A percentile compares a stretch with the other conserved stretches of the same genome.
Evolutionary conservation across 2,329 filamentous ascomycete species (phyloP).

Genomic region (Alternaria gaisen): DNA sequence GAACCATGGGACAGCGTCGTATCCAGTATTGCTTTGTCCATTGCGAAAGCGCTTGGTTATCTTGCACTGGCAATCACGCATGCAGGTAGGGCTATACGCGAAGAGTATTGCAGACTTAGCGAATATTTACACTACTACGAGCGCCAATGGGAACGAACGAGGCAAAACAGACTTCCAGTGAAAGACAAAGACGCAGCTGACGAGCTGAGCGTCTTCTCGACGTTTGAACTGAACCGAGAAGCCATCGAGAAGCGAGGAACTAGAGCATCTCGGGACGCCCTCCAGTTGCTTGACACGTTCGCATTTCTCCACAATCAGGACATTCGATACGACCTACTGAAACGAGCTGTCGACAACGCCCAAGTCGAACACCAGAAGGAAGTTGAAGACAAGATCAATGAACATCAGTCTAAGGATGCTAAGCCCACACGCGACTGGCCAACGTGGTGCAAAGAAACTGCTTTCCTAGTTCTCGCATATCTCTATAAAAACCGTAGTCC

Average conservation of each 20-base stretch:
- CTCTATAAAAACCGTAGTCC: slow-evolving; percentile 7
- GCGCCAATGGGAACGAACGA: slow-evolving; percentile 20
- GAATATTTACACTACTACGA: slow-evolving; percentile 29
- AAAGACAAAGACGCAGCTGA: slow-evolving; percentile 4
- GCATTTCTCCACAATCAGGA: slow-evolving; percentile 11
- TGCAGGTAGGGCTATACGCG: slow-evolving; percentile 31
- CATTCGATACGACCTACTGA: slow-evolving; percentile 6
- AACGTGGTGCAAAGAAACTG: slow-evolving; percentile 5
- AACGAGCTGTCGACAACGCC: neutral
- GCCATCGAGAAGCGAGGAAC: slow-evolving; percentile 4
- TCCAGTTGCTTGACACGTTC: slow-evolving; percentile 7
- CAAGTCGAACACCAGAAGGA: too few relatives aligned
- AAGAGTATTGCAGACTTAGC: slow-evolving; percentile 26
- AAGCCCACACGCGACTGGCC: neutral
- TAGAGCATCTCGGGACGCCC: slow-evolving; percentile 3
- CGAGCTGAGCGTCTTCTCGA: slow-evolving; percentile 8
- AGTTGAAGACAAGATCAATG: too few relatives aligned
- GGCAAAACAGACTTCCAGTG: slow-evolving; percentile 7
- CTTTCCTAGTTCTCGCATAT: slow-evolving; percentile 1
- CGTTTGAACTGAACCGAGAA: slow-evolving; percentile 5
- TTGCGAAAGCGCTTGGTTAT: slow-evolving; percentile 23
- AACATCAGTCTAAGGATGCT: neutral
- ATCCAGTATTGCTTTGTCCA: neutral
- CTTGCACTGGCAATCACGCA: slow-evolving; percentile 35
- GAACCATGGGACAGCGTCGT: neutral